These are phyloP conservation scores for Colletotrichum sp. DNA, from an alignment of 2,329 filamentous ascomycete genomes.

Conservation along the genomic window DNA sequence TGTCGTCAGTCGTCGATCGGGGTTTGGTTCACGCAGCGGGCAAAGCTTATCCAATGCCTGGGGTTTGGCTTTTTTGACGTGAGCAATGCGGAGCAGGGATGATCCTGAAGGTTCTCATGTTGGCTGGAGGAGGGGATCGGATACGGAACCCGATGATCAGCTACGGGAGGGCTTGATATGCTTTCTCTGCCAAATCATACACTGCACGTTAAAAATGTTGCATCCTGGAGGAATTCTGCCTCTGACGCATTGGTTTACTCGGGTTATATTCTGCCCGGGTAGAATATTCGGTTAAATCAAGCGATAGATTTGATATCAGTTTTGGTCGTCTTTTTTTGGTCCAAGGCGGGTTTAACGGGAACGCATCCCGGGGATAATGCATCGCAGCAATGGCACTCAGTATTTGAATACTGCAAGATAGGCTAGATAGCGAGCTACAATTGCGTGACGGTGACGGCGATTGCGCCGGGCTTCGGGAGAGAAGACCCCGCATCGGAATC, in stretches of 20 bases:
- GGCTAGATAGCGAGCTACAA: neutral
- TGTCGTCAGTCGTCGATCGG: neutral
- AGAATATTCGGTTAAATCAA: neutral
- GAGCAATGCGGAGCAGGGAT: conserved; percentile 1
- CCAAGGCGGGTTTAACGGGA: neutral
- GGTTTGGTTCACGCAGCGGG: neutral
- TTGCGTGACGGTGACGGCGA: neutral
- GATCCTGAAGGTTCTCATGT: neutral
- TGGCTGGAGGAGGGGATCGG: neutral
- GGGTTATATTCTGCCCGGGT: conserved; percentile 10
- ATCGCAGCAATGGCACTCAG: neutral
- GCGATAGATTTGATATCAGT: neutral
- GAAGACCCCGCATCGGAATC: neutral
- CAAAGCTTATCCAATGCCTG: neutral
- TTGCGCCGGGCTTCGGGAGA: neutral
- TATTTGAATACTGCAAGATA: neutral
- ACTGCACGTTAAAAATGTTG: neutral
- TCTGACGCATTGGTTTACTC: neutral
- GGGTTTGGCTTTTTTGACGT: neutral
- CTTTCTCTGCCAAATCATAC: neutral
- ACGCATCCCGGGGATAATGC: neutral
- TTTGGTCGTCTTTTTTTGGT: neutral
- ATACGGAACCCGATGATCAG: neutral
- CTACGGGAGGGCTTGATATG: neutral
- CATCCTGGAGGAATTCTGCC: neutral